Conservation (phyloP, 2,329 filamentous ascomycete genomes). For the Diaporthe ilicicola region DNA sequence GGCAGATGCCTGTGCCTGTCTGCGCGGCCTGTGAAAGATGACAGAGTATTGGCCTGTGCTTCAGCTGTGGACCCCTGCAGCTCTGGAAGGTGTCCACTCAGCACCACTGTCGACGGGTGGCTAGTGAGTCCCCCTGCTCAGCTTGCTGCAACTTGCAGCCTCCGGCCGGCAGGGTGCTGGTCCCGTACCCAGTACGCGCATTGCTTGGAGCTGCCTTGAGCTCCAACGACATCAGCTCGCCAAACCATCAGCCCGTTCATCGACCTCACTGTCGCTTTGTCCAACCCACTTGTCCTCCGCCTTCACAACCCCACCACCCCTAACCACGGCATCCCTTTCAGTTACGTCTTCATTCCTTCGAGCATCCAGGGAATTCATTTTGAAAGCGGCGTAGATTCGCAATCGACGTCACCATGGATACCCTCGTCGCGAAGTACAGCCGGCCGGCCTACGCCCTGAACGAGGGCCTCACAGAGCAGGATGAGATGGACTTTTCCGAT, state of each 20-base stretch:
- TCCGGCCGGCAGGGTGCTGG: constrained; percentile 30
- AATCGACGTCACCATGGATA: constrained; percentile 72
- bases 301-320: constrained; percentile 14
- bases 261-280: constrained; percentile 22
- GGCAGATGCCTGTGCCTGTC: background rate
- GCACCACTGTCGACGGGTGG: background rate
- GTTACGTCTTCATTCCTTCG: background rate
- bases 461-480: constrained; percentile 76
- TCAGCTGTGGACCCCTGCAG: constrained; percentile 17
- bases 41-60: constrained; percentile 20
- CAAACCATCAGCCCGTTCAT: constrained; percentile 14
- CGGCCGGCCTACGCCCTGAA: constrained; percentile 76
- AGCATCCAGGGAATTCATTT: constrained; percentile 74
- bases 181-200: constrained; percentile 27
- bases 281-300: constrained; percentile 12
- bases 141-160: constrained; percentile 1
- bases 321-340: background rate
- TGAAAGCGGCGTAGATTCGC: constrained; percentile 72
- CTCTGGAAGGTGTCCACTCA: background rate
- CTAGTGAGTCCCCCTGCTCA: background rate
- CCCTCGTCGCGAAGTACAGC: constrained; percentile 91
- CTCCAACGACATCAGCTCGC: constrained; percentile 30
- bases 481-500: constrained; percentile 77
- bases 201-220: constrained; percentile 35
- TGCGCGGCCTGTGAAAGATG: constrained; percentile 7